Conservation (phyloP, 768 basidiomycete species). For the Boletus subcaerulescens region DNA sequence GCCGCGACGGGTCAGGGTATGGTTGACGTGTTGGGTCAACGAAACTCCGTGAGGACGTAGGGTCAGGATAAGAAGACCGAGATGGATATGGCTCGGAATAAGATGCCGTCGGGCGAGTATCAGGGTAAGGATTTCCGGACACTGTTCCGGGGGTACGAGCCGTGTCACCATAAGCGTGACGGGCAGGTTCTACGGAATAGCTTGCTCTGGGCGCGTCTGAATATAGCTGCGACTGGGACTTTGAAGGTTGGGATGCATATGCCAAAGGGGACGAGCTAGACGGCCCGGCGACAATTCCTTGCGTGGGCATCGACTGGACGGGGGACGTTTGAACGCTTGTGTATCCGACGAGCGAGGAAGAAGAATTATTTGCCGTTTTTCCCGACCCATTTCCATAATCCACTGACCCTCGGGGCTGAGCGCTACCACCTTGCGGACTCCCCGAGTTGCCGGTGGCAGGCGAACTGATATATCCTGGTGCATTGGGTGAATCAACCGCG, state of each 20-base stretch:
- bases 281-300: conserved; percentile 15
- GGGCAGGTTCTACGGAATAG: conserved; percentile 20
- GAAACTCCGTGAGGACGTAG: conserved; percentile 24
- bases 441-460: conserved; percentile 58
- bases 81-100: conserved; percentile 27
- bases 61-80: conserved; percentile 25
- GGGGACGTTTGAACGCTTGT: conserved; percentile 19
- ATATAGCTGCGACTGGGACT: conserved; percentile 26
- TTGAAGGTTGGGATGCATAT: conserved; percentile 22
- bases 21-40: conserved; percentile 20
- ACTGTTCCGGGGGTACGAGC: conserved; percentile 14
- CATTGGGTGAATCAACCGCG: conserved; percentile 47
- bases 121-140: conserved; percentile 30
- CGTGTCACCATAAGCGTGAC: conserved; percentile 24
- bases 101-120: conserved; percentile 19
- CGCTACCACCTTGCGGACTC: conserved; percentile 42
- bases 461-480: conserved; percentile 45
- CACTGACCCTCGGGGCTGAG: conserved; percentile 24
- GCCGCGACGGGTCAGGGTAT: conserved; percentile 28
- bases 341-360: conserved; percentile 30
- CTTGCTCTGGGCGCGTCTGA: conserved; percentile 20
- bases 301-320: conserved; percentile 21
- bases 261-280: conserved; percentile 25
- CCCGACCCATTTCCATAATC: conserved; percentile 24
- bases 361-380: conserved; percentile 17